phyloP scores from a whole-genome alignment of 2,329 filamentous ascomycete genomes.

The Cadophora luteo-olivacea region DNA sequence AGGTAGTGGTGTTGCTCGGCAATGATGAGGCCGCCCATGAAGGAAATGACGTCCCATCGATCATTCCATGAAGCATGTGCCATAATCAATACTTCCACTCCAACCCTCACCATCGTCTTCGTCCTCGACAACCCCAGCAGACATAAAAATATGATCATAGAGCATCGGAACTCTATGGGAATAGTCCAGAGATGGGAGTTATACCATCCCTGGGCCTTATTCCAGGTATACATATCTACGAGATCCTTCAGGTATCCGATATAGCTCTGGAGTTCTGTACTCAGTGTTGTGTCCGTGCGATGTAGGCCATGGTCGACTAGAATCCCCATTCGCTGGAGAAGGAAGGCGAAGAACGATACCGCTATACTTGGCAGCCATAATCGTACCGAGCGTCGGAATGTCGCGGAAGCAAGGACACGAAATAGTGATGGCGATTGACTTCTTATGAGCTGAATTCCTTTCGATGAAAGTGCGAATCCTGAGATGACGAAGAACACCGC shows the following conservation, averaged over 20 bases:
- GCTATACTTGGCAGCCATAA: constrained; percentile 51
- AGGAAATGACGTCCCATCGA: constrained; percentile 31
- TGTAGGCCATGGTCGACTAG: constrained; percentile 17
- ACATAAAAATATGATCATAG: constrained; percentile 30
- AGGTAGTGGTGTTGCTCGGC: constrained; percentile 30
- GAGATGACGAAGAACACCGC: constrained; percentile 57
- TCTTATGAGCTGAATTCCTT: constrained; percentile 49
- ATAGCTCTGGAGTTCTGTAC: constrained; percentile 24
- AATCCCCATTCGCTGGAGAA: constrained; percentile 24
- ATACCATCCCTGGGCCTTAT: constrained; percentile 16
- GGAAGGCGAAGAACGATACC: constrained; percentile 46
- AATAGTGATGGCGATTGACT: constrained; percentile 1
- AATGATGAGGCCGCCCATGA: constrained; percentile 31
- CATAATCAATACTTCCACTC: constrained; percentile 17
- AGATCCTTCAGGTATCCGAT: constrained; percentile 10
- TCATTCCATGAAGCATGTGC: constrained; percentile 25
- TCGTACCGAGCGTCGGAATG: constrained; percentile 52
- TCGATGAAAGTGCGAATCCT: constrained; percentile 52
- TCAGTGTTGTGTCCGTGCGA: constrained; percentile 15
- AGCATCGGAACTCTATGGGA: constrained; percentile 29
- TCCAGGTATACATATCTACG: constrained; percentile 19
- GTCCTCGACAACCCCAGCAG: constrained; percentile 28
- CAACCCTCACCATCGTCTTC: constrained; percentile 16
- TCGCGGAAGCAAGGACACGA: constrained; percentile 45
- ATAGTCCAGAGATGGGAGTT: constrained; percentile 33